A percentile compares a stretch with the other conserved stretches of the same genome.
These are phyloP conservation scores for Inga leiocalycina DNA, from an alignment of 306 rosid species.

Conservation along the genomic window DNA sequence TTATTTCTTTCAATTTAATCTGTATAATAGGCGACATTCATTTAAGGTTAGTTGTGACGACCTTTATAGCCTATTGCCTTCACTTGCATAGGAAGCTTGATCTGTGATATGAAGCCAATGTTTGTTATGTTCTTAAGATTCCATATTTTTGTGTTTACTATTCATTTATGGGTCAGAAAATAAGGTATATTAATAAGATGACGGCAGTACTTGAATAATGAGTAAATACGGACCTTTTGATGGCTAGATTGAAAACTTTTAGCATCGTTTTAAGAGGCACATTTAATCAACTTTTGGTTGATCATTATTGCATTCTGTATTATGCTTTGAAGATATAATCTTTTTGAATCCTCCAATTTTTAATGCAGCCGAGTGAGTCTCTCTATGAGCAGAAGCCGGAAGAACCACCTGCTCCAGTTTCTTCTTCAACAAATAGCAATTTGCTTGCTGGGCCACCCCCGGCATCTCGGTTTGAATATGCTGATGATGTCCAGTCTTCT, in stretches of 20 bases:
- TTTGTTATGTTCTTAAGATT: neutral
- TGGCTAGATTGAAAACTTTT: slow-evolving; percentile 20
- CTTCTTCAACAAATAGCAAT: slow-evolving; percentile 47
- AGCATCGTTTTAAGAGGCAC: neutral
- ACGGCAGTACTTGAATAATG: neutral
- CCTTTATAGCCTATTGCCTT: neutral
- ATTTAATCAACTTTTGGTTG: neutral
- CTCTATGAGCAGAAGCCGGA: slow-evolving; percentile 96
- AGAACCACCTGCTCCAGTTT: slow-evolving; percentile 66
- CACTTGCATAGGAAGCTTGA: neutral
- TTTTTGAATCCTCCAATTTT: neutral
- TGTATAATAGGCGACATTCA: neutral
- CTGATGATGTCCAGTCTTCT: slow-evolving; percentile 72
- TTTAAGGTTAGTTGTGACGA: slow-evolving; percentile 22
- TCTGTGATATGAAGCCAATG: neutral
- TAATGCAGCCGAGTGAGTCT: slow-evolving; percentile 74
- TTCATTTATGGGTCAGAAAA: neutral
- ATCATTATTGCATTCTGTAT: neutral
- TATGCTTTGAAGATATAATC: slow-evolving; percentile 28
- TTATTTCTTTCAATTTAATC: neutral
- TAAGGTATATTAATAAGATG: neutral
- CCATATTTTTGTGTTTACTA: neutral
- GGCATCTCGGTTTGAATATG: slow-evolving; percentile 88
- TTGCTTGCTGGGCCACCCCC: slow-evolving; percentile 51
- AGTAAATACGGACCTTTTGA: neutral